Conservation (phyloP, 139 green algal species). For the Gonium pectorale region DNA sequence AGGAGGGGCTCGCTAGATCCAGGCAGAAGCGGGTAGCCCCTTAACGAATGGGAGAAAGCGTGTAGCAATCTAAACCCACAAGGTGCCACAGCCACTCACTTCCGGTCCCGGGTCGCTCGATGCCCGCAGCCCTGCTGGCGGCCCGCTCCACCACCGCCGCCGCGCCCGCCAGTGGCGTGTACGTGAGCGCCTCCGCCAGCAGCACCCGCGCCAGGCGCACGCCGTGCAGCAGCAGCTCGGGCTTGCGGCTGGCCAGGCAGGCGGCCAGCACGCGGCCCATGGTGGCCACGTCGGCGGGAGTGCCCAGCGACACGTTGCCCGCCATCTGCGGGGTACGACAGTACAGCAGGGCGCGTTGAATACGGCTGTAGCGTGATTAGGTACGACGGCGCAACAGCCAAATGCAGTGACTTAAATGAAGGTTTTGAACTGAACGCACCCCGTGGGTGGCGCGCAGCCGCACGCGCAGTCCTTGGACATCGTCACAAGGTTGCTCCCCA, state of each 20-base stretch:
- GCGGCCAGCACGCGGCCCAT: constrained; percentile 3
- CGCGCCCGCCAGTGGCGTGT: neutral
- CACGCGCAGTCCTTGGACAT: no score
- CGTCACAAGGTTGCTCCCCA: no score
- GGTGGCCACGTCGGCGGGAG: constrained; percentile 18
- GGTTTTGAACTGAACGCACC: no score
- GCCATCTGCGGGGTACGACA: neutral
- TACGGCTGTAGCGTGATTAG: no score
- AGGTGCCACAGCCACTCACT: neutral
- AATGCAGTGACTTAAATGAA: no score
- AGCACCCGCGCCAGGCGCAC: constrained; percentile 20
- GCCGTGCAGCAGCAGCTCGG: constrained; percentile 42
- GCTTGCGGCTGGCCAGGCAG: constrained; percentile 8
- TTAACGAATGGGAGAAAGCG: neutral
- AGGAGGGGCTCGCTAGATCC: no score
- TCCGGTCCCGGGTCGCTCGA: constrained; percentile 20
- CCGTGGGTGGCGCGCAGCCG: no score
- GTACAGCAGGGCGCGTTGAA: no score
- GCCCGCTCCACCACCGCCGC: neutral
- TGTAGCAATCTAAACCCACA: neutral
- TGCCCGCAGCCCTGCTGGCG: neutral
- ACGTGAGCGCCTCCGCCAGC: neutral
- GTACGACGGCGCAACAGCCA: no score
- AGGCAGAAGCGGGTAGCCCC: no score
- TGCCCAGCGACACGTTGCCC: constrained; percentile 19